Percentiles rank a stretch among this genome's conserved stretches.
phyloP scores from a whole-genome alignment of 768 basidiomycete species.

The Mycena floridula region DNA sequence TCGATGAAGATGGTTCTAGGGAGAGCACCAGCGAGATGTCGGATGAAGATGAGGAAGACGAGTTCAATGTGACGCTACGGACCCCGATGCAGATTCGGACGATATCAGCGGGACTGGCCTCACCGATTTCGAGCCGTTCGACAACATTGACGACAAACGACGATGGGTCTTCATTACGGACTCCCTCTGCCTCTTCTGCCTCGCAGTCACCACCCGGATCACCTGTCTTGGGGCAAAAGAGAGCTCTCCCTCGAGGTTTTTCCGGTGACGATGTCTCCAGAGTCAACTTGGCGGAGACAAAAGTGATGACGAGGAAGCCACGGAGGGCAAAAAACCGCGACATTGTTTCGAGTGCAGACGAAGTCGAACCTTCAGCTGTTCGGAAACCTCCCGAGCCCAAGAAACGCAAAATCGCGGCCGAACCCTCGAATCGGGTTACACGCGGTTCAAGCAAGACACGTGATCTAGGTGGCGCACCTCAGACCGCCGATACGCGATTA shows the following conservation, averaged over 20 bases:
- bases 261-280: no score
- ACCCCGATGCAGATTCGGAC: conserved; percentile 31
- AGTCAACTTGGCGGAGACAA: no score
- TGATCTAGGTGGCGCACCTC: no score
- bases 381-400: not conserved
- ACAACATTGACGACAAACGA: not conserved
- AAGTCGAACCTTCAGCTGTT: not conserved
- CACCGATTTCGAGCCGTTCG: no score
- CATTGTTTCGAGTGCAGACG: not conserved
- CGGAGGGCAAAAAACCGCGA: no score
- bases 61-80: conserved; percentile 60
- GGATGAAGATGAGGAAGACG: conserved; percentile 48
- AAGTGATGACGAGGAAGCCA: no score
- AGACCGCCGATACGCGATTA: no score
- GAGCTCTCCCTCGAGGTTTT: no score
- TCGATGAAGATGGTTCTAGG: conserved; percentile 16
- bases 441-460: not conserved
- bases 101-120: no score
- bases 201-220: no score
- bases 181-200: no score
- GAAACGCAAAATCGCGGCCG: not conserved
- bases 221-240: no score
- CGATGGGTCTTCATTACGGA: conserved; percentile 1
- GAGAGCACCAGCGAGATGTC: conserved; percentile 18
- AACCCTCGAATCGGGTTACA: not conserved